Conservation (phyloP, 352 stramenopile species). For the Elongisporangium anandrum region DNA sequence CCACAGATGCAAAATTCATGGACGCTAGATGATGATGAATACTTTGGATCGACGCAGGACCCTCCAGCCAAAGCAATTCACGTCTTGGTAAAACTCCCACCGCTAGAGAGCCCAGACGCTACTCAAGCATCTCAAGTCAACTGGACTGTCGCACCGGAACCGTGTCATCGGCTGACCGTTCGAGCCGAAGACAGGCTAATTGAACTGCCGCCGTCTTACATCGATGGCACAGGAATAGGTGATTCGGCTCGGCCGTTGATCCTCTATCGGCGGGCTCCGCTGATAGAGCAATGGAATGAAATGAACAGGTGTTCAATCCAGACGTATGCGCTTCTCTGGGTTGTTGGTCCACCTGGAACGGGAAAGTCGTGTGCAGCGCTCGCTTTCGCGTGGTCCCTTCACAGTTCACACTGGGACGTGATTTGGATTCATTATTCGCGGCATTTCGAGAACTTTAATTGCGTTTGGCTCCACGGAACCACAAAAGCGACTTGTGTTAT, state of each 20-base stretch:
- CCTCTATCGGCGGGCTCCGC: background rate
- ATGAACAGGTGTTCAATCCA: background rate
- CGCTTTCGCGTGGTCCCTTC: background rate
- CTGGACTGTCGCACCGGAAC: background rate
- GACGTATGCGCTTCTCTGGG: background rate
- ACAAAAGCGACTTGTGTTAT: background rate
- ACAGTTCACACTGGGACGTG: background rate
- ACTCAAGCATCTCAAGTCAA: background rate
- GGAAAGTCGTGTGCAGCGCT: background rate
- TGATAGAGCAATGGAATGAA: background rate
- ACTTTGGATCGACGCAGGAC: background rate
- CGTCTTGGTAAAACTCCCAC: background rate
- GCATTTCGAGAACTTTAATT: background rate
- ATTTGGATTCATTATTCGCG: background rate
- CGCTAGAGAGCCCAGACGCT: background rate
- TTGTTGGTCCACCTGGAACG: background rate
- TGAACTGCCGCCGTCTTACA: background rate
- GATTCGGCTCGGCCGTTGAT: background rate
- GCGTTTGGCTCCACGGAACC: background rate
- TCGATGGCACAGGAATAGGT: background rate
- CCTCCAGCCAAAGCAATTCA: background rate
- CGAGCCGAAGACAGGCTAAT: background rate
- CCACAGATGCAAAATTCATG: background rate
- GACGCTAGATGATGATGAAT: background rate
- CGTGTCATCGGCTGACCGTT: background rate